Evolutionary conservation across 1,284 basidiomycete species (phyloP), one percentile per base, ranked within the genome.

Genomic region (Schizophyllum commune): DNA sequence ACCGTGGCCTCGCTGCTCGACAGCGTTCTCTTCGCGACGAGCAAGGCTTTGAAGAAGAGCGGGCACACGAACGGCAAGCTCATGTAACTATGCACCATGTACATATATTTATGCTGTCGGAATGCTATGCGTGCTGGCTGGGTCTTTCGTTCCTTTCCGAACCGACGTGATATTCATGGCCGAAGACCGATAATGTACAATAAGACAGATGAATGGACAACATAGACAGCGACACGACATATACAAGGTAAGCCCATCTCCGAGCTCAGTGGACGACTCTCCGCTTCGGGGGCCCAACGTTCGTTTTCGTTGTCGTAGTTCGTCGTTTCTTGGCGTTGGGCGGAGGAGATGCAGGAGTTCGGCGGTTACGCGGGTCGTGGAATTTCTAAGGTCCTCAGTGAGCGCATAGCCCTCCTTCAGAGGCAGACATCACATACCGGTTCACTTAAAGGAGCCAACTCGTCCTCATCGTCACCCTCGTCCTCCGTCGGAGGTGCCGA

Each of bases 1-100:
- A 99, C 97, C 0, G 88, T 99, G 27, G 95, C 96, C 13, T 90
- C 92, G 0, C 79, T 99, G n/a, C 68, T 98, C 57, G 96, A 99
- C 74, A 87, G 91, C 62, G 78, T 91, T 60, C 83, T 97, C 64
- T 98, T 97, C 68, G 87, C 87, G 17, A 87, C 90, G 17, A 80
- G 81, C 55, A 81, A 82, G 61, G 81, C 78, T 47, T 68, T 92
- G 61, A 92, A 90, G 75, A 47, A 47, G 39, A 47, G 39, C 39
- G 39, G 39, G 39, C 39, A 47, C 9, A 17, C 17, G 39, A 47
- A 47, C 39, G 39, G 39, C 39, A 47, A 47, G 17, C 39, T 47
- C 39, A 47, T 47, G 39, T 47, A 47, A 47, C 39, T 47, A 47
- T 47, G 39, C 39, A 4, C 17, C 17, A 17, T 47, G 17, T 47